A percentile compares a stretch with the other conserved stretches of the same genome.
Evolutionary conservation across 768 basidiomycete genomes (phyloP).

Genomic region (Lentinus tigrinus): DNA sequence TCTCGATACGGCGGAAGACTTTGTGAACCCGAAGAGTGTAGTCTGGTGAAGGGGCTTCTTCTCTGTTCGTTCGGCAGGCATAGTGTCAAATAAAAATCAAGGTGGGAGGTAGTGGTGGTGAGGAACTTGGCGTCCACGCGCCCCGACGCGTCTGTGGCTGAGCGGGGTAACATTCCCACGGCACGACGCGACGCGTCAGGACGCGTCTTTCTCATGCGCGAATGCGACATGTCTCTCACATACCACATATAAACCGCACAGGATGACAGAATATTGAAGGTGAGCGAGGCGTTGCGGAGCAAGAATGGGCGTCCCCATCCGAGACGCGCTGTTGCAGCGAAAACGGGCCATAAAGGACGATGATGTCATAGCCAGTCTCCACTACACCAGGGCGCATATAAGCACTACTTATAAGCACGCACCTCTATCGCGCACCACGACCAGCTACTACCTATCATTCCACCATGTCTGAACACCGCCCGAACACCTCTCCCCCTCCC

Average conservation of each 20-base stretch:
- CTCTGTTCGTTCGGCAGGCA: constrained; percentile 7
- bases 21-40: neutral
- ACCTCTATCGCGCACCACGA: neutral
- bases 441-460: neutral
- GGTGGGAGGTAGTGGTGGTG: no score
- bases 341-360: neutral
- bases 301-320: no score
- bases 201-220: no score
- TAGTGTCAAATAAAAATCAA: neutral
- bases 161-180: no score
- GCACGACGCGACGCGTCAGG: no score
- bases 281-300: no score
- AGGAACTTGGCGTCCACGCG: no score
- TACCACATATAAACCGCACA: no score
- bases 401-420: neutral
- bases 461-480: neutral
- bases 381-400: neutral
- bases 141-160: no score
- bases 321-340: no score
- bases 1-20: neutral
- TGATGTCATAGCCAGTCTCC: neutral
- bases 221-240: no score
- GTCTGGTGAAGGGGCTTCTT: neutral
- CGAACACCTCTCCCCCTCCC: neutral
- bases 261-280: no score